Evolutionary conservation across 148 eudicot genomes (phyloP).

Genomic region (Cornus suecica): DNA sequence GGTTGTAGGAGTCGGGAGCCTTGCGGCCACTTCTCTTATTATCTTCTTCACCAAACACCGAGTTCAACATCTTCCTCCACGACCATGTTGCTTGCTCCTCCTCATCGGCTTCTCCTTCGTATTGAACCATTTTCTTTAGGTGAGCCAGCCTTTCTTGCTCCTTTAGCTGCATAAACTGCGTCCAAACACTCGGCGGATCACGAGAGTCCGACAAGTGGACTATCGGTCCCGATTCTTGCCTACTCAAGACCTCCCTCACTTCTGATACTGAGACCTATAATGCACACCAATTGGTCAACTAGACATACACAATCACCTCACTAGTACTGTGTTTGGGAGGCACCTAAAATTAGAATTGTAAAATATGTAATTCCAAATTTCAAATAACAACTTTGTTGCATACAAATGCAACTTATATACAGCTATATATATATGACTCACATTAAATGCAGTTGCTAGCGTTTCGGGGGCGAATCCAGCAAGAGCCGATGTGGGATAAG

Average conservation of each 20-base stretch:
- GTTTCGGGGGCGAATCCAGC: constrained; percentile 71
- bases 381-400: too few relatives aligned
- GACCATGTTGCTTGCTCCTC: constrained; percentile 43
- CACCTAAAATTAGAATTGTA: too few relatives aligned
- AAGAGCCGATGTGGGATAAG: constrained; percentile 59
- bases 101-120: constrained; percentile 17
- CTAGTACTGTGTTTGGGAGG: too few relatives aligned
- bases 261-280: constrained; percentile 57
- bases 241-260: constrained; percentile 40
- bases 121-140: constrained; percentile 13
- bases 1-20: constrained; percentile 54
- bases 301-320: background rate
- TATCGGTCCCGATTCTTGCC: constrained; percentile 60
- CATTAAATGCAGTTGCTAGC: constrained; percentile 69
- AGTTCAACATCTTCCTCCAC: constrained; percentile 34
- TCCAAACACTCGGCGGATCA: constrained; percentile 20
- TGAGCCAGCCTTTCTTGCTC: too few relatives aligned
- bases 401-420: too few relatives aligned
- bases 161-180: too few relatives aligned
- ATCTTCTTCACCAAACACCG: constrained; percentile 34
- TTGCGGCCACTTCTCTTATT: constrained; percentile 17
- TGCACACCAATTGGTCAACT: background rate
- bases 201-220: constrained; percentile 27
- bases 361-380: too few relatives aligned
- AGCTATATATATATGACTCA: constrained; percentile 24